A percentile compares a stretch with the other conserved stretches of the same genome.
Conservation (phyloP, 2,329 filamentous ascomycete species). For the Penicillium sp. region DNA sequence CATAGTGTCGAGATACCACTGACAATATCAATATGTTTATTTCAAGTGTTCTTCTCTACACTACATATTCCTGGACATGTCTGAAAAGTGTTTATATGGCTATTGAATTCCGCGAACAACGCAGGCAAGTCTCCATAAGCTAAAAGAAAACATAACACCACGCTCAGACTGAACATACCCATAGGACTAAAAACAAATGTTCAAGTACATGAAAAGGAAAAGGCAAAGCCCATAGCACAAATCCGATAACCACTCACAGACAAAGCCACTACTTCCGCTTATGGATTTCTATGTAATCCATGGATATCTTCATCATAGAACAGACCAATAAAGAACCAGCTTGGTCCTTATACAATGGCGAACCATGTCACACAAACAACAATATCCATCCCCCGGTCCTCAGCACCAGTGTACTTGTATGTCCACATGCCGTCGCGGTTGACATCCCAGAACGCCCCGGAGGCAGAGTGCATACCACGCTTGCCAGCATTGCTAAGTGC, state of each 20-base stretch:
- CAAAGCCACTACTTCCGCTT: neutral
- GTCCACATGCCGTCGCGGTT: slow-evolving; percentile 54
- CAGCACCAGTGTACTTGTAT: slow-evolving; percentile 48
- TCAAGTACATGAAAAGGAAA: neutral
- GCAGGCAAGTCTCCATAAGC: neutral
- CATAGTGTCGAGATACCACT: neutral
- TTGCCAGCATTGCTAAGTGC: slow-evolving; percentile 67
- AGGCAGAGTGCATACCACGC: slow-evolving; percentile 62
- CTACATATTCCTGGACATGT: neutral
- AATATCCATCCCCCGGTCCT: slow-evolving; percentile 47
- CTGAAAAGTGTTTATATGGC: neutral
- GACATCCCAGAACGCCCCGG: slow-evolving; percentile 51
- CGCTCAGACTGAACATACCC: neutral
- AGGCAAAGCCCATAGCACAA: neutral
- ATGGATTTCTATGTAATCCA: neutral
- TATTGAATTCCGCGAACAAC: neutral
- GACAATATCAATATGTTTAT: neutral
- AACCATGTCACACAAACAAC: slow-evolving; percentile 51
- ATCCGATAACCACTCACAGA: neutral
- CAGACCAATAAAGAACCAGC: neutral
- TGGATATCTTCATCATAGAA: neutral
- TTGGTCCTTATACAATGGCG: slow-evolving; percentile 27
- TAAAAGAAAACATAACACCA: slow-evolving; percentile 5
- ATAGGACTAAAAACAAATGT: neutral
- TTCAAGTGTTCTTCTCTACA: neutral